A percentile compares a stretch with the other conserved stretches of the same genome.
phyloP scores from a whole-genome alignment of 1,139 yeast genomes.

The Sugiyamaella xylanicola region DNA sequence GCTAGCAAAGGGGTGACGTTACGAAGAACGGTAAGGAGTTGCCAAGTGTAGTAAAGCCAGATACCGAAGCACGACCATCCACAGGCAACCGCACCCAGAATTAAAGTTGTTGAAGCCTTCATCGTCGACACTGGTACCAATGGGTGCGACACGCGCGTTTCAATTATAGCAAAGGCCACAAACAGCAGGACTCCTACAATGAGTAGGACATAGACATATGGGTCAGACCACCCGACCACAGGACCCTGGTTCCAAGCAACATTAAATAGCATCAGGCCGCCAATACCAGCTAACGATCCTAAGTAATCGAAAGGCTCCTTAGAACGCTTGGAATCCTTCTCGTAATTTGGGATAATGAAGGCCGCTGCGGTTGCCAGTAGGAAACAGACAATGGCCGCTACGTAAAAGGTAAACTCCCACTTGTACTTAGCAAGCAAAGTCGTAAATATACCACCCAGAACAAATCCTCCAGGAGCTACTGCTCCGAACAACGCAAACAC shows the following conservation, averaged over 20 bases:
- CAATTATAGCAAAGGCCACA: conserved; percentile 46
- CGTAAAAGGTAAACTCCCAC: conserved; percentile 65
- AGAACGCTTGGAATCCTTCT: conserved; percentile 34
- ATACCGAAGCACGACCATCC: conserved; percentile 67
- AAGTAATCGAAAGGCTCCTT: conserved; percentile 47
- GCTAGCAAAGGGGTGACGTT: conserved; percentile 43
- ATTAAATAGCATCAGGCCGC: conserved; percentile 54
- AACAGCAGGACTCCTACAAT: conserved; percentile 51
- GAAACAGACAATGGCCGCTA: conserved; percentile 47
- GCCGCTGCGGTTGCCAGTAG: conserved; percentile 41
- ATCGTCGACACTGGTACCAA: conserved; percentile 51
- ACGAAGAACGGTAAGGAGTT: conserved; percentile 45
- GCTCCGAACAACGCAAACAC: conserved; percentile 57
- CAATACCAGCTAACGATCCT: conserved; percentile 53
- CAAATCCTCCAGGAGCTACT: conserved; percentile 61
- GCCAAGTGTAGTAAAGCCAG: conserved; percentile 54
- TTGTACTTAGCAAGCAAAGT: conserved; percentile 49
- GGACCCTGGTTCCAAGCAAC: conserved; percentile 68
- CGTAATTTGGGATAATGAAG: conserved; percentile 55
- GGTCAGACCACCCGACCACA: conserved; percentile 55
- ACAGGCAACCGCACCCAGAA: conserved; percentile 53
- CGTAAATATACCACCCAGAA: conserved; percentile 53
- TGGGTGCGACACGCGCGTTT: conserved; percentile 46
- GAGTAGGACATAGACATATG: conserved; percentile 54
- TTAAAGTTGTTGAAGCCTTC: conserved; percentile 48